phyloP scores from a whole-genome alignment of 1,284 basidiomycete genomes.

The Heterobasidion annosum region DNA sequence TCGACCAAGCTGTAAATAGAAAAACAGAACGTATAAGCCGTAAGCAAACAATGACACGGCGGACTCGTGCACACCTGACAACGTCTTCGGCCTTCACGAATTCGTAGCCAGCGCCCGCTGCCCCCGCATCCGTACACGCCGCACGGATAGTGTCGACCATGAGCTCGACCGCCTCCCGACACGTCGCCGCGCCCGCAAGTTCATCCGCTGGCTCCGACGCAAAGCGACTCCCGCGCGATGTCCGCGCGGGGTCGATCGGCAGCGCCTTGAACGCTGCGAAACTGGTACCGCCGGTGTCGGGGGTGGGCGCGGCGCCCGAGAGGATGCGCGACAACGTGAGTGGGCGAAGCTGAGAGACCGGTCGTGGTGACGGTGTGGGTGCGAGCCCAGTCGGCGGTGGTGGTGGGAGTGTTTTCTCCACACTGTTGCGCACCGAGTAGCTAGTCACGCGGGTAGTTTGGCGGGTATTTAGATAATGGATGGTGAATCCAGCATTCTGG shows the following conservation, averaged over 20 bases:
- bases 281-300: slow-evolving; percentile 21
- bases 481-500: slow-evolving; percentile 81
- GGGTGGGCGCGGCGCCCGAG: slow-evolving; percentile 22
- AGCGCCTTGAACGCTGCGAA: slow-evolving; percentile 74
- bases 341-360: slow-evolving; percentile 13
- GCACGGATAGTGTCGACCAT: slow-evolving; percentile 64
- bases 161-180: slow-evolving; percentile 66
- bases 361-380: slow-evolving; percentile 2
- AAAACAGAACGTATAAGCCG: background rate
- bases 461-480: slow-evolving; percentile 63
- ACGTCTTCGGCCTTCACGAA: slow-evolving; percentile 68
- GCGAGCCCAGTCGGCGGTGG: background rate
- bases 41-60: slow-evolving; percentile 7
- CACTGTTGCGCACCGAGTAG: slow-evolving; percentile 73
- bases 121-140: slow-evolving; percentile 61
- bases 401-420: slow-evolving; percentile 20
- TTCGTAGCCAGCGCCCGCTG: slow-evolving; percentile 20
- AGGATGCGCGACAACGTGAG: slow-evolving; percentile 23
- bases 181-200: slow-evolving; percentile 51
- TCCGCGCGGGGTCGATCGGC: slow-evolving; percentile 56
- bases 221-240: slow-evolving; percentile 42
- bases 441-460: slow-evolving; percentile 70
- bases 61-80: slow-evolving; percentile 47
- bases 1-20: slow-evolving; percentile 52
- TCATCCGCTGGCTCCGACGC: slow-evolving; percentile 49